These are phyloP conservation scores for Agrocybe chaxingu DNA, from an alignment of 768 basidiomycete species.

Conservation along the genomic window DNA sequence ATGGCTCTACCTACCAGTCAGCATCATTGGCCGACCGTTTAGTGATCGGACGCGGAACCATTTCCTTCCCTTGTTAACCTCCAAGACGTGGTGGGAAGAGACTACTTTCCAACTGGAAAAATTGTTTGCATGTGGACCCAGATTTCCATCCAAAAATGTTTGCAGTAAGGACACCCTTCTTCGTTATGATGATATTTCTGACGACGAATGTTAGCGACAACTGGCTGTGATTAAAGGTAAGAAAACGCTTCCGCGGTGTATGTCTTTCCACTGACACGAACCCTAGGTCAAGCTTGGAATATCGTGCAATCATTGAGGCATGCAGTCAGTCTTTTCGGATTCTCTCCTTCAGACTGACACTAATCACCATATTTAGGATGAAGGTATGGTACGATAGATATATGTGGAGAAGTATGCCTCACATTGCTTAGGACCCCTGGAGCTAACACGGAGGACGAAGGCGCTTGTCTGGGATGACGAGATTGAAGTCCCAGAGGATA, in stretches of 20 bases:
- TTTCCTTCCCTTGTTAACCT: slow-evolving; percentile 79
- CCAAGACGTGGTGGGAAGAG: slow-evolving; percentile 88
- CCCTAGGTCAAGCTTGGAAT: slow-evolving; percentile 78
- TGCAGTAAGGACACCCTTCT: slow-evolving; percentile 40
- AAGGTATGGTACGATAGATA: slow-evolving; percentile 80
- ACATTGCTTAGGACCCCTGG: slow-evolving; percentile 67
- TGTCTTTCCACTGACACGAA: neutral
- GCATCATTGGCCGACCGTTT: slow-evolving; percentile 82
- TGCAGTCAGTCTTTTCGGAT: slow-evolving; percentile 42
- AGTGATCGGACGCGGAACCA: slow-evolving; percentile 78
- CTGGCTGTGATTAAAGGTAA: slow-evolving; percentile 84
- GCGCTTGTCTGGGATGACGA: slow-evolving; percentile 87
- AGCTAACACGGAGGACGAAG: slow-evolving; percentile 79
- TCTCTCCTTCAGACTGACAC: neutral
- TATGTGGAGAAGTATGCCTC: slow-evolving; percentile 22
- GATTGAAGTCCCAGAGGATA: slow-evolving; percentile 66
- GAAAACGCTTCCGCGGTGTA: neutral
- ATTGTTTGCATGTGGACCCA: slow-evolving; percentile 75
- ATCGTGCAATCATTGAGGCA: slow-evolving; percentile 83
- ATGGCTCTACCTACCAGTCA: slow-evolving; percentile 85
- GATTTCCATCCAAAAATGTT: slow-evolving; percentile 93
- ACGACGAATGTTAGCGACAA: slow-evolving; percentile 55
- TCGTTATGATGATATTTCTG: slow-evolving; percentile 2
- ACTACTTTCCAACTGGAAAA: slow-evolving; percentile 76
- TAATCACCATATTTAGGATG: slow-evolving; percentile 48